Base-by-base conservation (phyloP, 2,329 filamentous ascomycete genomes). In the Chrysosphaeria jannelii region DNA sequence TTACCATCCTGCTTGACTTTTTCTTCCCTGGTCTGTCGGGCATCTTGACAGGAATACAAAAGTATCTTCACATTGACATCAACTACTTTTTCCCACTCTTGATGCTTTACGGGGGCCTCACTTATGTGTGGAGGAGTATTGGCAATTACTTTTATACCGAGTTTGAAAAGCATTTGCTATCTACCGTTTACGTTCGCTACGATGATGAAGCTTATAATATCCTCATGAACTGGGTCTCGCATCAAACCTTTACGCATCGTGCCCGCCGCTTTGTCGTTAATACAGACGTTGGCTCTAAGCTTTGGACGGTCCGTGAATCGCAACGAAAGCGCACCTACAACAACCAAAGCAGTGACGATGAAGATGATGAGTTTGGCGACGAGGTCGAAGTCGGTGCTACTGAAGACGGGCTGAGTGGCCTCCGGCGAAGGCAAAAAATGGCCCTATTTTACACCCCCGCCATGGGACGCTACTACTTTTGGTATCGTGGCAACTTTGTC, bases 201-300 rank as follows among this genome's bases (percentile, higher is more conserved):
- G 64, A 72, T 27, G 68, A 75, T 33, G 67, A 74, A 37, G 58
- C 69, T 27, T 74, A 70, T 45, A 65, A 65, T 35, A 68, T 70
- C 34, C 35, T 72, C 19, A 70, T 72, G 62, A 51, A 50, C 13
- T 74, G 67, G 67, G 51, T 72, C 3, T 51, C 64, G 2, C 42
- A 47, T 16, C 66, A 74, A 39, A 39, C 44, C 4, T 70, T 71
- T 31, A 50, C 61, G 11, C 50, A 55, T 29, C 43, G 46, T 5
- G 57, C 63, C 0, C 57, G 60, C 9, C 51, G 52, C 21, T 67
- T 70, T 31, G 50, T 71, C 8, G 67, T 60, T 19, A 66, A 65
- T 35, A 66, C 62, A 5, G 57, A 56, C 33, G 36, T 64, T 17
- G 57, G 50, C 34, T 58, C 50, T 3, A 46, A 56, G 9, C 44